phyloP scores from a whole-genome alignment of 371 early-diverging fungal genomes.

The Zychaea mexicana region DNA sequence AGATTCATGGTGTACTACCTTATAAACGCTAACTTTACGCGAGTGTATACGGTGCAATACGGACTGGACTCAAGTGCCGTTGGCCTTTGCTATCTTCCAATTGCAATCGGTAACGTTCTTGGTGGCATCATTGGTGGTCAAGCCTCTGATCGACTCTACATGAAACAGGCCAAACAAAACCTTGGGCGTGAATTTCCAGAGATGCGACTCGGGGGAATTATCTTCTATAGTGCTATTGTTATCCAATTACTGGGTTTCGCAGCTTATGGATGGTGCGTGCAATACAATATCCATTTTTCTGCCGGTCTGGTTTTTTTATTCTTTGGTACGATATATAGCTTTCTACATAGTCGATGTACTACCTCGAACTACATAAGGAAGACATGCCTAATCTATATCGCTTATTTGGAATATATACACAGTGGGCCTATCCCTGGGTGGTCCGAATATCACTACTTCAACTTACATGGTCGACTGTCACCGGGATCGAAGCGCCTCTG shows the following conservation, averaged over 20 bases:
- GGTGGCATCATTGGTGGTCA: conserved; percentile 42
- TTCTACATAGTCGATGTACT: too few species aligned
- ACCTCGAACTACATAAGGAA: too few species aligned
- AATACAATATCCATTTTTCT: conserved; percentile 42
- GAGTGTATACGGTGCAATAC: conserved; percentile 26
- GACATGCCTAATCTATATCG: too few species aligned
- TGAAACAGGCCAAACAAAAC: conserved; percentile 17
- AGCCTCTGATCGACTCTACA: conserved; percentile 34
- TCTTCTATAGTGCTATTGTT: conserved; percentile 20
- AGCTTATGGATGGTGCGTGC: conserved; percentile 47
- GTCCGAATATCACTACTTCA: conserved; percentile 32
- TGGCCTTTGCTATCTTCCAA: conserved; percentile 29
- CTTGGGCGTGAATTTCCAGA: conserved; percentile 29
- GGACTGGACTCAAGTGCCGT: conserved; percentile 22
- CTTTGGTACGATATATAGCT: too few species aligned
- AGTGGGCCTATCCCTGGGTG: conserved; percentile 39
- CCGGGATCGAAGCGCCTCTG: conserved; percentile 38
- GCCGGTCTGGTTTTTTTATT: conserved; percentile 38
- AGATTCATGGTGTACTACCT: conserved; percentile 30
- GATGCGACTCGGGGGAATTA: conserved; percentile 34
- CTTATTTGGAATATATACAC: neutral
- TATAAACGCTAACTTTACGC: conserved; percentile 23
- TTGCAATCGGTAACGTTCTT: conserved; percentile 31
- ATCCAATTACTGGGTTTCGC: conserved; percentile 21
- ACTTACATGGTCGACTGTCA: conserved; percentile 51